Evolutionary conservation across 495 filamentous ascomycete genomes (phyloP), one percentile per base, ranked within the genome.

Genomic region (Letharia lupina): DNA sequence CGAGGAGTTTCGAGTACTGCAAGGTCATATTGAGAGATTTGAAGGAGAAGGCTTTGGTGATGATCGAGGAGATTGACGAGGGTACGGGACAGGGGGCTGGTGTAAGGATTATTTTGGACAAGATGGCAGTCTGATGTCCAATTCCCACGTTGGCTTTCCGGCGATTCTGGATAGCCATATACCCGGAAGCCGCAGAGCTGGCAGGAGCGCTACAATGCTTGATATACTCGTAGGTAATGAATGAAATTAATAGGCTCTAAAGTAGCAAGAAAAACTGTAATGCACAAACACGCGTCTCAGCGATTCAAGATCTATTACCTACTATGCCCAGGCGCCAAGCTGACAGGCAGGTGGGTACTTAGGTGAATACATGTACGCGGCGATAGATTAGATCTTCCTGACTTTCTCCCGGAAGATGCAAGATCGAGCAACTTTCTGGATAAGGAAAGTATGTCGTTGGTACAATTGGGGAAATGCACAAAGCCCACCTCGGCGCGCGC

Each of bases 1-100:
- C 87, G 2, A 91, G 91, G 18, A 96, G 87, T 69, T 98, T 98
- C 74, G 87, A 87, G 64, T 94, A 98, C 73, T 93, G 89, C 23
- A 79, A 84, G 62, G 79, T 84, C 61, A 88, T 96, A 4, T 74
- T 98, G 47, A 70, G 73, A 31, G 84, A 87, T 47, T 73, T 96
- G 70, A 82, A 84, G 40, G 83, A 80, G 64, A 84, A 86, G 67
- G 91, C 91, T 35, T 74, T 84, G 61, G 77, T 76, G 67, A 77
- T 91, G 75, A 83, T 92, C 48, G 85, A 73, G 48, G 61, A 72
- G 42, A 58, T 72, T 18, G 77, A 77, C 20, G 72, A 69, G 42
- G 68, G 71, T 62, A 64, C 62, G 23, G 71, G 67, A 10, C 75
- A 79, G 60, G 80, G 79, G 3, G 70, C 66, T 4, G 74, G 78